Percentiles rank a stretch among this genome's conserved stretches.
phyloP scores from a whole-genome alignment of 441 rosid species.

The Hura crepitans region DNA sequence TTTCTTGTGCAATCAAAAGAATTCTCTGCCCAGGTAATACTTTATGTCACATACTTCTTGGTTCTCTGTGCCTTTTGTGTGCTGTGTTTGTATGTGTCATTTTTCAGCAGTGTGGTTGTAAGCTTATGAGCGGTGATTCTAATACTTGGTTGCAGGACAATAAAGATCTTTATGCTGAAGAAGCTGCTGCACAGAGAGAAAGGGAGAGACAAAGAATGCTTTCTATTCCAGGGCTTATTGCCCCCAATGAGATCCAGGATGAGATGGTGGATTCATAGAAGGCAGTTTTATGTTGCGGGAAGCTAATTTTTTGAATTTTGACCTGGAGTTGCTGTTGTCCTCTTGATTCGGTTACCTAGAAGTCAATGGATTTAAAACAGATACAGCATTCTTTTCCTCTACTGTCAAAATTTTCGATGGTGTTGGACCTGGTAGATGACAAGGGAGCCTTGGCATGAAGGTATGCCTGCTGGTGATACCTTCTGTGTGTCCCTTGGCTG shows the following conservation, averaged over 20 bases:
- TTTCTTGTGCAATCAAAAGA: conserved; percentile 92
- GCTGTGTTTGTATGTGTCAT: not conserved
- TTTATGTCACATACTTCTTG: not conserved
- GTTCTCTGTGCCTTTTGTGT: not conserved
- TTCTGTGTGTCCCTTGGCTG: conserved; percentile 25
- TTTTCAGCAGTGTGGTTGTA: not conserved
- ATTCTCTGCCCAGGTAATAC: conserved; percentile 75
- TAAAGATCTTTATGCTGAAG: conserved; percentile 96
- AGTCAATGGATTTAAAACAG: conserved; percentile 29
- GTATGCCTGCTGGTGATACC: conserved; percentile 25
- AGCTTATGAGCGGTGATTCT: not conserved
- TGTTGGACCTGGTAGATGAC: conserved; percentile 24
- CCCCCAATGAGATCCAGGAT: conserved; percentile 95
- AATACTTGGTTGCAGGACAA: conserved; percentile 59
- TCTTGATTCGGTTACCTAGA: conserved; percentile 23
- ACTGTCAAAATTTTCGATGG: conserved; percentile 19
- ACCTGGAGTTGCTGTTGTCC: conserved; percentile 27
- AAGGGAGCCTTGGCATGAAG: conserved; percentile 20
- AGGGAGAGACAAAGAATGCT: conserved; percentile 94
- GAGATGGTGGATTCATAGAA: conserved; percentile 92
- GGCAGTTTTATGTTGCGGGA: conserved; percentile 20
- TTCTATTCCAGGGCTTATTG: conserved; percentile 92
- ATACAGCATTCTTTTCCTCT: conserved; percentile 29
- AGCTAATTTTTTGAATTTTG: conserved; percentile 34
- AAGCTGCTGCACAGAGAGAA: conserved; percentile 89